Evolutionary conservation across 1,139 yeast genomes (phyloP).

Genomic region (Maudiozyma humilis): DNA sequence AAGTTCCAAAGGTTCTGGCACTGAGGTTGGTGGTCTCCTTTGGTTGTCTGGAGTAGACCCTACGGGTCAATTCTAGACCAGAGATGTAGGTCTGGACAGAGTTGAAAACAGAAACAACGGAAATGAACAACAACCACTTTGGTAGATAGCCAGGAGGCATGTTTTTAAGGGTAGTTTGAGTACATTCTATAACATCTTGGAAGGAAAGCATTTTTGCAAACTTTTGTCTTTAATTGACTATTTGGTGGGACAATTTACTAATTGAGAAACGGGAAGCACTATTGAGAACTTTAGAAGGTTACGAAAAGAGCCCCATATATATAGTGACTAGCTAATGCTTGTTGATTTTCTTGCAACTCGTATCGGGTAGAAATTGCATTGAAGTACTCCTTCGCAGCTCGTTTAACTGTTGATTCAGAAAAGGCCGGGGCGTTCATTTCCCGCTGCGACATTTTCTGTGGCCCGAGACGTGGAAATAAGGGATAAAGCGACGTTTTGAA

Average conservation of each 20-base stretch:
- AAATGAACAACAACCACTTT: conserved; percentile 66
- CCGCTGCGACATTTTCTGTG: background rate
- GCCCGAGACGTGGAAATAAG: background rate
- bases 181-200: conserved; percentile 17
- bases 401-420: background rate
- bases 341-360: background rate
- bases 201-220: conserved; percentile 12
- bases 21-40: conserved; percentile 63
- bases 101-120: conserved; percentile 83
- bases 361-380: background rate
- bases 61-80: conserved; percentile 63
- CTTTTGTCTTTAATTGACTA: background rate
- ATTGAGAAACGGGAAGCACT: too few species aligned
- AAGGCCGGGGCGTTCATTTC: background rate
- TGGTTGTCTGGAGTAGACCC: conserved; percentile 68
- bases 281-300: background rate
- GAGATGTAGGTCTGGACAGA: conserved; percentile 80
- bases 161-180: conserved; percentile 18
- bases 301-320: too few species aligned
- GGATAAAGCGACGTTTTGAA: background rate
- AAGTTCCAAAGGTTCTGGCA: conserved; percentile 94
- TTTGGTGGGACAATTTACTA: background rate
- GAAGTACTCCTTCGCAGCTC: background rate
- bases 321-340: too few species aligned
- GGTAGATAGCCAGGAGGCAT: conserved; percentile 42